phyloP scores from a whole-genome alignment of 2,329 filamentous ascomycete species.

The Colletotrichum chlorophyti region DNA sequence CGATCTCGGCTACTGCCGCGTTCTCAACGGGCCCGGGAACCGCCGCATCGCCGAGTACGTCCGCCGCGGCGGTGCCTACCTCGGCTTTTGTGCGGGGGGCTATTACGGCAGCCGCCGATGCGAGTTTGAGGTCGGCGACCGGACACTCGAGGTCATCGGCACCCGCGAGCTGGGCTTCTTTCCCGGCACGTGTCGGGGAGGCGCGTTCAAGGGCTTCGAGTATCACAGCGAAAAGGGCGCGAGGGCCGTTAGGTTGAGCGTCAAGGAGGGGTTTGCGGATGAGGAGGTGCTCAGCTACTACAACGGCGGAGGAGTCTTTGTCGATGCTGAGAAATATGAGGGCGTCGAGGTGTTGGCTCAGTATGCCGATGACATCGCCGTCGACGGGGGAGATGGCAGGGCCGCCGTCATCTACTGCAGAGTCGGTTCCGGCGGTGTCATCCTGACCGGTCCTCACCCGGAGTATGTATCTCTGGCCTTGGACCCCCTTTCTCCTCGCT shows the following conservation, averaged over 20 bases:
- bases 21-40: slow-evolving; percentile 88
- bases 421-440: slow-evolving; percentile 78
- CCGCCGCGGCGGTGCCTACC: slow-evolving; percentile 81
- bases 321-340: slow-evolving; percentile 71
- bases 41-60: slow-evolving; percentile 85
- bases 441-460: slow-evolving; percentile 89
- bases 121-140: slow-evolving; percentile 85
- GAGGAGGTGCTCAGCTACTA: slow-evolving; percentile 80
- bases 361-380: slow-evolving; percentile 76
- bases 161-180: slow-evolving; percentile 87
- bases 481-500: neutral
- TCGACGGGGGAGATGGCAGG: slow-evolving; percentile 75
- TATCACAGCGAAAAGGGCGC: slow-evolving; percentile 90
- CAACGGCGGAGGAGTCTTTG: slow-evolving; percentile 94
- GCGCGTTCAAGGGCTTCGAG: slow-evolving; percentile 87
- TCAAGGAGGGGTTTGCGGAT: slow-evolving; percentile 60
- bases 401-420: slow-evolving; percentile 86
- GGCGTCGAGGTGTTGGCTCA: slow-evolving; percentile 84
- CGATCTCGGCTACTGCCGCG: slow-evolving; percentile 90
- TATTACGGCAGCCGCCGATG: slow-evolving; percentile 86
- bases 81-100: slow-evolving; percentile 93
- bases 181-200: slow-evolving; percentile 83
- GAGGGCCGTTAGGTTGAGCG: slow-evolving; percentile 70
- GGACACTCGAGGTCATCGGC: slow-evolving; percentile 83
- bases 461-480: too few species aligned